Evolutionary conservation across 257 asterid genomes (phyloP).

Genomic region (Craterostigma plantagineum): DNA sequence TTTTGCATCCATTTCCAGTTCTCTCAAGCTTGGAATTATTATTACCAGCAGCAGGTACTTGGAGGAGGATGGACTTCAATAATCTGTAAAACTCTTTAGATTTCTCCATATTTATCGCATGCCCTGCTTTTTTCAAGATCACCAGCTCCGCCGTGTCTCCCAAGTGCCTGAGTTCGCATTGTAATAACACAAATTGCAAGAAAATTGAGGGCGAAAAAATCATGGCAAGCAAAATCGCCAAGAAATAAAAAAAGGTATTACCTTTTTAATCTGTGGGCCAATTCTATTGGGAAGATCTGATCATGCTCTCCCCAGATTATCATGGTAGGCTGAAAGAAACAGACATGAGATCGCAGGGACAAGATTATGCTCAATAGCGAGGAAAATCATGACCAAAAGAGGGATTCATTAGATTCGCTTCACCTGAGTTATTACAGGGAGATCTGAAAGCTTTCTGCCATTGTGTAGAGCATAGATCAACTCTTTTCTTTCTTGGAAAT

Average conservation of each 20-base stretch:
- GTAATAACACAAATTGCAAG: background rate
- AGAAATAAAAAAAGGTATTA: constrained; percentile 1
- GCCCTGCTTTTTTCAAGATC: constrained; percentile 66
- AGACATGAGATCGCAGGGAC: background rate
- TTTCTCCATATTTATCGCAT: constrained; percentile 71
- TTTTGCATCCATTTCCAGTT: too few species aligned
- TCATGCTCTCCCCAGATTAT: constrained; percentile 86
- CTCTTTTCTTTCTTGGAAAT: constrained; percentile 37
- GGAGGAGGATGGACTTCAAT: constrained; percentile 52
- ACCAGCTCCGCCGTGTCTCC: constrained; percentile 48
- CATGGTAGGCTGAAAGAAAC: constrained; percentile 36
- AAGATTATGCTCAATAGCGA: background rate
- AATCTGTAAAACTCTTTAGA: constrained; percentile 48
- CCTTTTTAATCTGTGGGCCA: constrained; percentile 60
- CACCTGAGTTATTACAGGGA: constrained; percentile 58
- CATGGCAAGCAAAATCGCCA: too few species aligned
- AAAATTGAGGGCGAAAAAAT: too few species aligned
- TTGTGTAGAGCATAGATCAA: constrained; percentile 47
- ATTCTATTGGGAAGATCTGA: constrained; percentile 52
- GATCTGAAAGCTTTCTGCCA: constrained; percentile 35
- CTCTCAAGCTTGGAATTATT: too few species aligned
- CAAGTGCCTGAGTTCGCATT: constrained; percentile 39
- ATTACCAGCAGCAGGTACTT: constrained; percentile 8
- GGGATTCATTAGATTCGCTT: background rate
- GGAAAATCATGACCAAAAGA: background rate